Conservation (phyloP, 768 basidiomycete genomes). For the Xanthoconium stramineum region DNA sequence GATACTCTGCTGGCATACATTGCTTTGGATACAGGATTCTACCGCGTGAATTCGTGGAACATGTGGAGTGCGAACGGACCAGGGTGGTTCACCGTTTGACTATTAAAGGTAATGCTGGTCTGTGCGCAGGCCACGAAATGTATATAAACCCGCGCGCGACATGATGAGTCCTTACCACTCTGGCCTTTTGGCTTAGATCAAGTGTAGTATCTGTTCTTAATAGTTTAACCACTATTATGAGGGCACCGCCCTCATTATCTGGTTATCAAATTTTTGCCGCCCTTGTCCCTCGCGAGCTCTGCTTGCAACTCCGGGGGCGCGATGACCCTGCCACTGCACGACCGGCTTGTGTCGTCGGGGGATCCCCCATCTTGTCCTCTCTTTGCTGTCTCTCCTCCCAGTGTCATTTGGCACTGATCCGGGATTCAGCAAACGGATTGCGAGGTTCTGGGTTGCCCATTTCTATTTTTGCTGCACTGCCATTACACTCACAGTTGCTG, state of each 20-base stretch:
- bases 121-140: slow-evolving; percentile 6
- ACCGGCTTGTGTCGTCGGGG: slow-evolving; percentile 61
- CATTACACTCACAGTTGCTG: no score
- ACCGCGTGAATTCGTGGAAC: neutral
- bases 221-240: slow-evolving; percentile 56
- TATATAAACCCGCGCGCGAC: slow-evolving; percentile 11
- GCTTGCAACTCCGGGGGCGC: slow-evolving; percentile 39
- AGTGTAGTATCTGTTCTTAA: slow-evolving; percentile 75
- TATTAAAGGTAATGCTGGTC: slow-evolving; percentile 6
- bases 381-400: neutral
- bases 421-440: neutral
- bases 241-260: slow-evolving; percentile 50
- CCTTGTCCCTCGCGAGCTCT: slow-evolving; percentile 32
- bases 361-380: slow-evolving; percentile 31
- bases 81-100: no score
- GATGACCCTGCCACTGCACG: slow-evolving; percentile 42
- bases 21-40: slow-evolving; percentile 23
- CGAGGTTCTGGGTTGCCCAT: neutral
- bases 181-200: slow-evolving; percentile 72
- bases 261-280: slow-evolving; percentile 47
- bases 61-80: no score
- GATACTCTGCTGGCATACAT: slow-evolving; percentile 26
- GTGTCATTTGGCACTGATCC: neutral
- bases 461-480: no score
- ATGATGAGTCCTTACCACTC: slow-evolving; percentile 11